Percentiles rank a stretch among this genome's conserved stretches.
Conservation (phyloP, 805 yeast species). For the Ogataea haglerorum region DNA sequence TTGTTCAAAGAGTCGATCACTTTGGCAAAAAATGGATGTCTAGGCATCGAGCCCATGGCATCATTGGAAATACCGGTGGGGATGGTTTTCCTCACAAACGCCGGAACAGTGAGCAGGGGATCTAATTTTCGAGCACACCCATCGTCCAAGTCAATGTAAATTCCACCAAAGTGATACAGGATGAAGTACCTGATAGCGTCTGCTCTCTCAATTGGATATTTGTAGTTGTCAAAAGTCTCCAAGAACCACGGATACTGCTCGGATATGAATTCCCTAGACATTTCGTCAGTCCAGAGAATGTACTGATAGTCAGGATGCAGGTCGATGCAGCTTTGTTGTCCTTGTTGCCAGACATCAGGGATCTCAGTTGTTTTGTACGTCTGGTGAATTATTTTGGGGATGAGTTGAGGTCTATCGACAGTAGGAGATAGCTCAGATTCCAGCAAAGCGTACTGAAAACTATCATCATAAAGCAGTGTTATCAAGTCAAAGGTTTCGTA, state of each 20-base stretch:
- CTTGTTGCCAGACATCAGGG: slow-evolving; percentile 78
- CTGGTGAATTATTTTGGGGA: slow-evolving; percentile 91
- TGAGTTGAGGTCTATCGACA: slow-evolving; percentile 50
- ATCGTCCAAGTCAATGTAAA: slow-evolving; percentile 87
- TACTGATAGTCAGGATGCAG: slow-evolving; percentile 86
- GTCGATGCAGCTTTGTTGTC: slow-evolving; percentile 73
- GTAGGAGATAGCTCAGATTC: slow-evolving; percentile 54
- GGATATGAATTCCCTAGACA: slow-evolving; percentile 72
- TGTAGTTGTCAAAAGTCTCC: slow-evolving; percentile 70
- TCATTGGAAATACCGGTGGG: slow-evolving; percentile 94
- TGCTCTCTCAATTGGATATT: slow-evolving; percentile 82
- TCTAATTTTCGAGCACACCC: slow-evolving; percentile 79
- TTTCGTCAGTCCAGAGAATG: slow-evolving; percentile 86
- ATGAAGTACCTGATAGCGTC: slow-evolving; percentile 89
- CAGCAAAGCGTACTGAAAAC: slow-evolving; percentile 58
- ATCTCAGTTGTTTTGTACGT: slow-evolving; percentile 78
- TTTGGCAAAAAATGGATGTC: slow-evolving; percentile 79
- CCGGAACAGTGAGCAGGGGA: slow-evolving; percentile 76
- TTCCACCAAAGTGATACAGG: slow-evolving; percentile 79
- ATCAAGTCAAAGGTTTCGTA: slow-evolving; percentile 70
- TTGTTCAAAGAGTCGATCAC: slow-evolving; percentile 60
- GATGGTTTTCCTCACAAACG: slow-evolving; percentile 79
- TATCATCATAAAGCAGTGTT: slow-evolving; percentile 69
- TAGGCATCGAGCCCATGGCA: slow-evolving; percentile 85
- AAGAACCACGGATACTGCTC: slow-evolving; percentile 87